Percentiles rank a stretch among this genome's conserved stretches.
These are phyloP conservation scores for Pythium insidiosum DNA, from an alignment of 352 stramenopile species.

Conservation along the genomic window DNA sequence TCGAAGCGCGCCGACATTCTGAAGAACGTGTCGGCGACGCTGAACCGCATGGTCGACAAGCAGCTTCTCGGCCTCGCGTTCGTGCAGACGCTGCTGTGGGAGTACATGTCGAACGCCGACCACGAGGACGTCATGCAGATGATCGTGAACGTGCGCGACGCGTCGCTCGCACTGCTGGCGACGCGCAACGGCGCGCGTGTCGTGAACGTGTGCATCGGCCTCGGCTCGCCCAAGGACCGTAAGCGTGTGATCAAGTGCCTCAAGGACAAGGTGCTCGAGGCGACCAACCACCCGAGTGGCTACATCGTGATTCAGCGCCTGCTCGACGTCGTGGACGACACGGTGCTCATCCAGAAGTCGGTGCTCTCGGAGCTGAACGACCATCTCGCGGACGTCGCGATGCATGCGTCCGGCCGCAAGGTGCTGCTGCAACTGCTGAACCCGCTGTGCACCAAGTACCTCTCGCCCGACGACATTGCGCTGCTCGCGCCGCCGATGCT, in stretches of 20 bases:
- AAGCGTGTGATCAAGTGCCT: slow-evolving; percentile 89
- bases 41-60: slow-evolving; percentile 88
- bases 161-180: slow-evolving; percentile 74
- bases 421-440: slow-evolving; percentile 73
- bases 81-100: slow-evolving; percentile 85
- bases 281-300: slow-evolving; percentile 85
- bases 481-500: slow-evolving; percentile 72
- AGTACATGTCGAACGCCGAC: slow-evolving; percentile 82
- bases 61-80: slow-evolving; percentile 83
- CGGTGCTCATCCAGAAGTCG: slow-evolving; percentile 86
- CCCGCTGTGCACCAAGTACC: slow-evolving; percentile 78
- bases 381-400: slow-evolving; percentile 56
- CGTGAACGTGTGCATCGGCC: slow-evolving; percentile 78
- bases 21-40: slow-evolving; percentile 49
- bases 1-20: slow-evolving; percentile 71
- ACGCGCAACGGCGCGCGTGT: slow-evolving; percentile 84
- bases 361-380: slow-evolving; percentile 78
- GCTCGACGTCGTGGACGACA: slow-evolving; percentile 87
- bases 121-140: slow-evolving; percentile 77
- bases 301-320: slow-evolving; percentile 88
- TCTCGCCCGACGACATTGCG: slow-evolving; percentile 67
- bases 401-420: slow-evolving; percentile 72
- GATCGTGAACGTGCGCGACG: slow-evolving; percentile 81
- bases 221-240: slow-evolving; percentile 83
- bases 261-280: slow-evolving; percentile 87